Conservation (phyloP, 164 flowering plant species). For the Aristolochia contorta region DNA sequence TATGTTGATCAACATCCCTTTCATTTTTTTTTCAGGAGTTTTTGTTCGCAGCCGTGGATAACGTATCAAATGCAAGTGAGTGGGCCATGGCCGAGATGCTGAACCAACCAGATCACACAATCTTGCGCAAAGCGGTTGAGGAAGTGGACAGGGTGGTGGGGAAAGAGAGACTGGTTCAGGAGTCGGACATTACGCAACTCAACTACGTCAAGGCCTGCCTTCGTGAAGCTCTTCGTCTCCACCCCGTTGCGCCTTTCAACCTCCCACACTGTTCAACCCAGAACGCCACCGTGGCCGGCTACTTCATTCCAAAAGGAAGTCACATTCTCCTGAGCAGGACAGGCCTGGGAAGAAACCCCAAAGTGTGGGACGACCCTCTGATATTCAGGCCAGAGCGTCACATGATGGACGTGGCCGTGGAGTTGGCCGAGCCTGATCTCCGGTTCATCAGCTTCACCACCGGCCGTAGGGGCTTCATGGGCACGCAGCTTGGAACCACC, state of each 20-base stretch:
- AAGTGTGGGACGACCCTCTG: slow-evolving; percentile 20
- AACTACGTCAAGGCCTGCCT: slow-evolving; percentile 16
- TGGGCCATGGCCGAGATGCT: slow-evolving; percentile 27
- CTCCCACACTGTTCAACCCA: too few species aligned
- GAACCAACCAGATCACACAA: slow-evolving; percentile 15
- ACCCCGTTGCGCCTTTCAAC: too few species aligned
- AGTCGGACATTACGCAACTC: slow-evolving; percentile 22
- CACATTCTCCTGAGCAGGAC: slow-evolving; percentile 14
- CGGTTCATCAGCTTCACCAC: slow-evolving; percentile 29
- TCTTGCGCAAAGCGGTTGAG: slow-evolving; percentile 13
- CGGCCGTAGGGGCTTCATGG: slow-evolving; percentile 33
- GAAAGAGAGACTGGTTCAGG: slow-evolving; percentile 22
- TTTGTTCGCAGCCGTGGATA: slow-evolving; percentile 21
- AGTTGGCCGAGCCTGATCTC: slow-evolving; percentile 18
- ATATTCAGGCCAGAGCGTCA: slow-evolving; percentile 38
- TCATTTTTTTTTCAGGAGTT: slow-evolving; percentile 12
- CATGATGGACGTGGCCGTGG: slow-evolving; percentile 7
- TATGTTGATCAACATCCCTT: too few species aligned
- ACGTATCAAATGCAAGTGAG: slow-evolving; percentile 20
- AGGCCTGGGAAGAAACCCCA: slow-evolving; percentile 16
- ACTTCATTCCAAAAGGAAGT: slow-evolving; percentile 6
- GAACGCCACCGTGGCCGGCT: too few species aligned
- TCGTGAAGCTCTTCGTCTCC: too few species aligned
- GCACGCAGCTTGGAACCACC: slow-evolving; percentile 16
- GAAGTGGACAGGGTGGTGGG: slow-evolving; percentile 21